Conservation (phyloP, 257 asterid genomes). For the Hygrophila difformis region DNA sequence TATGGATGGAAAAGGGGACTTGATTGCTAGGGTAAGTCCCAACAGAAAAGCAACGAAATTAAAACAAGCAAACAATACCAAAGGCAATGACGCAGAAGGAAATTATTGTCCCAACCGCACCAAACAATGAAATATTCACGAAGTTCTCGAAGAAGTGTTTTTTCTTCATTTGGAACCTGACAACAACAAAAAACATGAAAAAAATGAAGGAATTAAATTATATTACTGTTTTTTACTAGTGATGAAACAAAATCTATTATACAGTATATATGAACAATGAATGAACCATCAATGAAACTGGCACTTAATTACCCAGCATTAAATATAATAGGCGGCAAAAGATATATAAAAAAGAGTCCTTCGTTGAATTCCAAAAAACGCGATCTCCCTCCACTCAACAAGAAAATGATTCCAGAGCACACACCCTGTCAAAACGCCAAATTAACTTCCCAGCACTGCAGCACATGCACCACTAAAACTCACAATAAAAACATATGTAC, state of each 20-base stretch:
- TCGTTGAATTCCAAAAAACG: constrained; percentile 49
- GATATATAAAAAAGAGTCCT: constrained; percentile 66
- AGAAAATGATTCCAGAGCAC: constrained; percentile 33
- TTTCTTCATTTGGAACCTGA: constrained; percentile 78
- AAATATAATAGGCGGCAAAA: constrained; percentile 80
- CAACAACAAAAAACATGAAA: background rate
- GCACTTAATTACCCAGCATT: too few relatives aligned
- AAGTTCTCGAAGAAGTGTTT: constrained; percentile 65
- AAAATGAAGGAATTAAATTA: constrained; percentile 3
- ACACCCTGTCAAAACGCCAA: constrained; percentile 42
- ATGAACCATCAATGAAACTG: too few relatives aligned
- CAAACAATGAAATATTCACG: constrained; percentile 49
- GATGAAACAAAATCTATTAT: too few relatives aligned
- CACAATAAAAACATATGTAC: too few relatives aligned
- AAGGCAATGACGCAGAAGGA: constrained; percentile 61
- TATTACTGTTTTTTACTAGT: too few relatives aligned
- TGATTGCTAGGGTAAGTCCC: too few relatives aligned
- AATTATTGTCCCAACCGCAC: constrained; percentile 64
- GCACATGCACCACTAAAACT: too few relatives aligned
- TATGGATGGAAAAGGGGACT: too few relatives aligned
- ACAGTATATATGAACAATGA: too few relatives aligned
- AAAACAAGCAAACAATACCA: too few relatives aligned
- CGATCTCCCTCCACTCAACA: constrained; percentile 49
- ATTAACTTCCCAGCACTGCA: background rate
- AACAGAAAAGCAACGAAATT: too few relatives aligned